Conservation (phyloP, 345 rosid species). For the Atalantia buxifolia region DNA sequence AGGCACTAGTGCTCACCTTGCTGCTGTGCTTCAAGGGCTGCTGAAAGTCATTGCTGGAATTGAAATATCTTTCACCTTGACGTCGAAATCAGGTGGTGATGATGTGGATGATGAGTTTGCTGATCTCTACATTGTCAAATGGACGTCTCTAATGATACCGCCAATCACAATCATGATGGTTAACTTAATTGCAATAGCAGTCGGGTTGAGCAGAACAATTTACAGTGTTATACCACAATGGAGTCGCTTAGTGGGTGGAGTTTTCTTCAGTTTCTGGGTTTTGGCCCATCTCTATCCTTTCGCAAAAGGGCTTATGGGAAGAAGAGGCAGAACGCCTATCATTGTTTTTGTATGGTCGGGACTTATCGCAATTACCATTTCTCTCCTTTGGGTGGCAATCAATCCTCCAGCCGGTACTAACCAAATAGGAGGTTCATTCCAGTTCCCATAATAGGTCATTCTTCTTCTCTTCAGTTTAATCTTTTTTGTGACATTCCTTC, state of each 20-base stretch:
- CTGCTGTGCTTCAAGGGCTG: constrained; percentile 92
- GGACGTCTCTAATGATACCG: constrained; percentile 90
- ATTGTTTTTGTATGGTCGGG: constrained; percentile 98
- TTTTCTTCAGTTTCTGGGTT: constrained; percentile 98
- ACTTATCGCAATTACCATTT: constrained; percentile 84
- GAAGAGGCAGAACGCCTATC: constrained; percentile 96
- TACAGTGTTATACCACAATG: constrained; percentile 83
- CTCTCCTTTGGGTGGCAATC: constrained; percentile 98
- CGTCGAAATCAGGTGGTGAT: constrained; percentile 85
- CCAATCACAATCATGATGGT: constrained; percentile 93
- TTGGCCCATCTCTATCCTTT: constrained; percentile 98
- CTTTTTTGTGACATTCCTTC: constrained; percentile 17
- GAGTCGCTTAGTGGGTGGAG: constrained; percentile 87
- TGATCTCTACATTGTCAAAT: constrained; percentile 76
- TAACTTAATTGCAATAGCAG: constrained; percentile 85
- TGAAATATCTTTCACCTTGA: constrained; percentile 88
- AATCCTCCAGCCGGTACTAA: constrained; percentile 67
- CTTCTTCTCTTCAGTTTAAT: constrained; percentile 18
- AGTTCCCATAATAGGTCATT: constrained; percentile 66
- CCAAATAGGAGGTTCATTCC: constrained; percentile 89
- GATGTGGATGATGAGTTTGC: constrained; percentile 92
- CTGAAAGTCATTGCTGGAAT: constrained; percentile 91
- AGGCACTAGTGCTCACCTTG: constrained; percentile 95
- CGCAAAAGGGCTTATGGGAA: constrained; percentile 96
- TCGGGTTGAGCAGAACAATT: constrained; percentile 87